Base-by-base conservation (phyloP, 768 basidiomycete species). In the Xerocomus potaroensis region DNA sequence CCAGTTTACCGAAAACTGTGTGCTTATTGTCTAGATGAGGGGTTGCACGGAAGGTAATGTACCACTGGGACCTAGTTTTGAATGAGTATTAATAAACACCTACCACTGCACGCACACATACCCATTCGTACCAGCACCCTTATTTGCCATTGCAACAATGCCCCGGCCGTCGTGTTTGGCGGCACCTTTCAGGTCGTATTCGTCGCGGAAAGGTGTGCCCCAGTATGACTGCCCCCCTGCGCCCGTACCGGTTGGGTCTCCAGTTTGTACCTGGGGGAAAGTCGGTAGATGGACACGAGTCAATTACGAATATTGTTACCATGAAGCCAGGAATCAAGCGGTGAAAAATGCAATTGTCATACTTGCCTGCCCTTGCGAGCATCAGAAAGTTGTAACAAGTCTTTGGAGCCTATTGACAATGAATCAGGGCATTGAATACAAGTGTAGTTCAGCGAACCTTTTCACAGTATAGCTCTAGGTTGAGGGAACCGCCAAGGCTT, bases 301-400 rank as follows among this genome's bases (percentile, higher is more conserved):
- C n/a, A 31, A 31, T 6, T 44, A 52, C 5, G 11, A 21, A 26
- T 23, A 6, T 5, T 23, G 53, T 73, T 42, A 91, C 91, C 95
- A 97, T 97, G 62, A 96, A 96, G 0, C 87, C 91, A 5, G 93
- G 94, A 11, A 97, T 89, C 22, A 95, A 71, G 16, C 95, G 81
- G 63, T 99, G 95, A 66, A 98, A 99, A 19, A 91, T 67, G 48
- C 83, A 84, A 55, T 91, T 72, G 54, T 97, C 83, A 59, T 97
- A 99, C 59, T 94, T 93, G 8, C 93, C 91, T 19, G 83, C 75
- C 50, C 83, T 80, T 0, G 96, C 94, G 8, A 99, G 79, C 84
- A 90, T 90, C 23, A 99, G 69, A 67, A 97, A 99, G 64, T 99
- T 99, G 66, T 99, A 99, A 57, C 94, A 97, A 1, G 96, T 97